Evolutionary conservation across 805 yeast species (phyloP).

Genomic region (Wickerhamiella dianesei): DNA sequence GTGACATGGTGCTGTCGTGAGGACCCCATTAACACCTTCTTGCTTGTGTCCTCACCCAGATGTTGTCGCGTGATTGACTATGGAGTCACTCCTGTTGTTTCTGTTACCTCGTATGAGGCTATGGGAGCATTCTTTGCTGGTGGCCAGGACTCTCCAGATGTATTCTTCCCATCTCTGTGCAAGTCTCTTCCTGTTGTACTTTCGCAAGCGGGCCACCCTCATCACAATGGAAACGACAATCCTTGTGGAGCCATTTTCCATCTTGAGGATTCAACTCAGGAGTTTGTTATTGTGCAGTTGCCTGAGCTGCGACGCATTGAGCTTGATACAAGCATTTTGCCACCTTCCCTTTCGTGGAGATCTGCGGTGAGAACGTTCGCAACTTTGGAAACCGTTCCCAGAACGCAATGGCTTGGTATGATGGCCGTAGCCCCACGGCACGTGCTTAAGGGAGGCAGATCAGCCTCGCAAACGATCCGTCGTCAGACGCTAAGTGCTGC

Average conservation of each 20-base stretch:
- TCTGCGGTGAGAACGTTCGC: slow-evolving; percentile 56
- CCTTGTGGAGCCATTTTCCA: slow-evolving; percentile 37
- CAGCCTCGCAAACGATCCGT: slow-evolving; percentile 38
- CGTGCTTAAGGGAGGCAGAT: slow-evolving; percentile 68
- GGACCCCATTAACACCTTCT: slow-evolving; percentile 69
- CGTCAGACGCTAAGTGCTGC: slow-evolving; percentile 44
- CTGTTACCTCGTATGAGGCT: slow-evolving; percentile 68
- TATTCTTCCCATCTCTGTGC: slow-evolving; percentile 6
- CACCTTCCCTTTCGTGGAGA: slow-evolving; percentile 68
- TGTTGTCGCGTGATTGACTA: slow-evolving; percentile 41
- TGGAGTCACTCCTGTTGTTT: slow-evolving; percentile 65
- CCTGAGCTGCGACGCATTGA: slow-evolving; percentile 25
- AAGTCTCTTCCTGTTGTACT: slow-evolving; percentile 5
- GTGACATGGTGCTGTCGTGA: slow-evolving; percentile 61
- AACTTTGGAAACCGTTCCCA: slow-evolving; percentile 41
- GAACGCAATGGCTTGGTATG: slow-evolving; percentile 70
- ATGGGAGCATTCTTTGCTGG: slow-evolving; percentile 64
- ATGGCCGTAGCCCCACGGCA: slow-evolving; percentile 38
- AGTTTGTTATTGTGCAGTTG: slow-evolving; percentile 9
- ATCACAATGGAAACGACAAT: slow-evolving; percentile 62
- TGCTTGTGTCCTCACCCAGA: slow-evolving; percentile 32
- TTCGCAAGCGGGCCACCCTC: slow-evolving; percentile 11
- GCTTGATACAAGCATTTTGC: slow-evolving; percentile 48
- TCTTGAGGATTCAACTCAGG: neutral
- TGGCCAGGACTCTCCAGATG: slow-evolving; percentile 20